A percentile compares a stretch with the other conserved stretches of the same genome.
These are phyloP conservation scores for Crithidia fasciculata DNA, from an alignment of 208 protist genomes.

Conservation along the genomic window DNA sequence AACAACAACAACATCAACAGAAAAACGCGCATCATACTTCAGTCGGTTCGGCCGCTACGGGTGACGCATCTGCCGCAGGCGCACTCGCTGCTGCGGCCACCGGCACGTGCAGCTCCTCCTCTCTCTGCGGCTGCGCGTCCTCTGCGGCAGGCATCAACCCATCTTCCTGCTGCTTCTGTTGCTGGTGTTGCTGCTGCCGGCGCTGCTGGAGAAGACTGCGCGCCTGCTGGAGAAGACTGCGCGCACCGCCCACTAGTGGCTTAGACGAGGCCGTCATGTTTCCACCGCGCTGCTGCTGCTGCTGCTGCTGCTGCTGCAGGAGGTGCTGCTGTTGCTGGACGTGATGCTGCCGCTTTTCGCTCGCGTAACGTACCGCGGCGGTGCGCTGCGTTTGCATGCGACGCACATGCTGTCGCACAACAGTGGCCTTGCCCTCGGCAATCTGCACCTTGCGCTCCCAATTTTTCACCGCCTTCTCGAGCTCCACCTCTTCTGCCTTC, in stretches of 20 bases:
- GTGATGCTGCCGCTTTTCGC: constrained; percentile 19
- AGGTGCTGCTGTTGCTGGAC: background rate
- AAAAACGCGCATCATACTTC: too few relatives aligned
- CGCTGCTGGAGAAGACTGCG: too few relatives aligned
- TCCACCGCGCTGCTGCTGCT: constrained; percentile 16
- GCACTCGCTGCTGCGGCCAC: background rate
- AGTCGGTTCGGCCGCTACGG: too few relatives aligned
- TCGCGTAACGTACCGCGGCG: constrained; percentile 44
- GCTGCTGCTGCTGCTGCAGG: background rate
- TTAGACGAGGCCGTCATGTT: too few relatives aligned
- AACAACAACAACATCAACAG: background rate
- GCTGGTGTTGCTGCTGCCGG: constrained; percentile 13
- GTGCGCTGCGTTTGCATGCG: constrained; percentile 41
- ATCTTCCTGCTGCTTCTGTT: constrained; percentile 7
- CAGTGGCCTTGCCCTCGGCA: constrained; percentile 70
- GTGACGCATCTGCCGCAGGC: background rate
- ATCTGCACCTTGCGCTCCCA: constrained; percentile 94
- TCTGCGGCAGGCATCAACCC: background rate
- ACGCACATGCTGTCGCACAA: constrained; percentile 68
- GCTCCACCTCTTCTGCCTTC: constrained; percentile 91
- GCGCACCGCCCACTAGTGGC: too few relatives aligned
- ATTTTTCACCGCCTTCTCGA: constrained; percentile 87
- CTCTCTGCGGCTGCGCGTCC: too few relatives aligned
- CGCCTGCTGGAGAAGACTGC: too few relatives aligned
- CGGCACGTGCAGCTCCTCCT: background rate